Evolutionary conservation across 768 basidiomycete genomes (phyloP).

Genomic region (Suillus ampliporus): DNA sequence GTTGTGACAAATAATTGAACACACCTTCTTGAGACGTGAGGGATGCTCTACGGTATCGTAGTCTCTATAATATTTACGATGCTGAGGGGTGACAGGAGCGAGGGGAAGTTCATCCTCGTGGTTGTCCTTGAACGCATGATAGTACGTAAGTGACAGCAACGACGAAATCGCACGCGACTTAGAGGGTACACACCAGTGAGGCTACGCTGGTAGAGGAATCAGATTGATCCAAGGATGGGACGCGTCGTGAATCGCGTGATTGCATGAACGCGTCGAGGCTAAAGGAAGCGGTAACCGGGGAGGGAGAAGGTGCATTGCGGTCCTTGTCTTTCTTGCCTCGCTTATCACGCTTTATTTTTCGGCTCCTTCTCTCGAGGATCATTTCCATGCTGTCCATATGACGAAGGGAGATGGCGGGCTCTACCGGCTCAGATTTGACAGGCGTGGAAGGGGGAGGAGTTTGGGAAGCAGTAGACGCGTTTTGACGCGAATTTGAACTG

Average conservation of each 20-base stretch:
- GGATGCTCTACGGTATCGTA: constrained; percentile 39
- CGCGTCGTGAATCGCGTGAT: constrained; percentile 60
- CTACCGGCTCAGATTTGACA: constrained; percentile 65
- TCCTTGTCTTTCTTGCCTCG: constrained; percentile 51
- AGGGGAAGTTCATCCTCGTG: constrained; percentile 35
- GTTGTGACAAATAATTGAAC: constrained; percentile 2
- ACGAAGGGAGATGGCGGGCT: constrained; percentile 53
- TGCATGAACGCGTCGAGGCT: constrained; percentile 56
- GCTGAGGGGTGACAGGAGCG: constrained; percentile 62
- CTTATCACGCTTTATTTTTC: constrained; percentile 59
- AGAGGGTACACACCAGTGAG: constrained; percentile 46
- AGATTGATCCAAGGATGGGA: constrained; percentile 36
- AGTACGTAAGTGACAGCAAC: constrained; percentile 21
- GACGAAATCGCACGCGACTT: constrained; percentile 30
- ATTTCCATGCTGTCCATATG: constrained; percentile 78
- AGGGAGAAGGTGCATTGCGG: constrained; percentile 57
- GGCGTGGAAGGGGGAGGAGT: constrained; percentile 60
- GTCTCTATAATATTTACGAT: constrained; percentile 63
- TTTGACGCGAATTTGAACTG: constrained; percentile 52
- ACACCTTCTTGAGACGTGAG: constrained; percentile 37
- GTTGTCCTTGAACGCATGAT: constrained; percentile 25
- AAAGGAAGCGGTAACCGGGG: constrained; percentile 50
- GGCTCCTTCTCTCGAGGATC: constrained; percentile 72
- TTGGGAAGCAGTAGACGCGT: constrained; percentile 44
- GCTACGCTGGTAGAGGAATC: constrained; percentile 35